Evolutionary conservation across 2,329 filamentous ascomycete genomes (phyloP), one percentile per base, ranked within the genome.

Genomic region (Echinosphaeria canescens): DNA sequence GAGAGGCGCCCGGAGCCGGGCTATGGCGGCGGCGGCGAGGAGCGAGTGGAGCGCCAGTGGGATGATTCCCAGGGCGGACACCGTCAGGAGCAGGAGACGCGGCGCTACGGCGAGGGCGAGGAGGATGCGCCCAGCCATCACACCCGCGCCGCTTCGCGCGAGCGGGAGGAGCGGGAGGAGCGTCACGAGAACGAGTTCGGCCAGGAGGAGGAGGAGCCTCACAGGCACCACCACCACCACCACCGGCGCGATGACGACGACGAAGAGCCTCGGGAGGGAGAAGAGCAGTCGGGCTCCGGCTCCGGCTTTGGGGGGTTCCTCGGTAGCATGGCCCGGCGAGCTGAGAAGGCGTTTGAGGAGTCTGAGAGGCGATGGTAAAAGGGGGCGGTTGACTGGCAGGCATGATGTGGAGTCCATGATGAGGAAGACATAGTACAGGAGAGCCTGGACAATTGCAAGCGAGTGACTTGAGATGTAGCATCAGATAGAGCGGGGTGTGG

Each of bases 1-100:
- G 34, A 36, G 12, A 31, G 38, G 17, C 32, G 39, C 5, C 32
- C 38, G 10, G 32, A 43, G 9, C 34, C 40, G 9, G 30, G 34
- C 8, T 27, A 29, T 11, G 29, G 30, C 17, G 26, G 15, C 18
- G 34, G 26, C 22, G 36, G 27, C 27, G 32, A 18, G 13, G 30
- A 27, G 4, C 27, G 35, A n/a, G 28, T 25, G 23, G 23, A 15
- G 22, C 14, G 27, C n/a, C n/a, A n/a, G n/a, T n/a, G n/a, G n/a
- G n/a, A n/a, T n/a, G n/a, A n/a, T n/a, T n/a, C n/a, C n/a, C n/a
- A n/a, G n/a, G n/a, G n/a, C n/a, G n/a, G n/a, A n/a, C n/a, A n/a
- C n/a, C n/a, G n/a, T n/a, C n/a, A n/a, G n/a, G n/a, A n/a, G n/a
- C n/a, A n/a, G n/a, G n/a, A n/a, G n/a, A n/a, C n/a, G n/a, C n/a